phyloP scores from a whole-genome alignment of 1,284 basidiomycete species.

The Boletellus dicymbophilus region DNA sequence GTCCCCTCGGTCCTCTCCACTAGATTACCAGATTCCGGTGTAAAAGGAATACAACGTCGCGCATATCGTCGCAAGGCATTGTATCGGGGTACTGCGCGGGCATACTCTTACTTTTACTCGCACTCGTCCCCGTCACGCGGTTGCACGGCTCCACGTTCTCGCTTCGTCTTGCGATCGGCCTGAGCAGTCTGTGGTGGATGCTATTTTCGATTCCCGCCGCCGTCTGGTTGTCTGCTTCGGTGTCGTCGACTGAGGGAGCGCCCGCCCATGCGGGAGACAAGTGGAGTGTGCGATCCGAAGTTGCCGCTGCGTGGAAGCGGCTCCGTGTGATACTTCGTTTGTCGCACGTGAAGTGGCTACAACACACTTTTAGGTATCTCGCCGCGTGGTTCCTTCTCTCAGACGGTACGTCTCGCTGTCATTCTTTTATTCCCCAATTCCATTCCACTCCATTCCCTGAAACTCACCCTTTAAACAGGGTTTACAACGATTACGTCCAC shows the following conservation, averaged over 20 bases:
- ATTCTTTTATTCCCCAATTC: no score
- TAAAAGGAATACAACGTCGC: constrained; percentile 57
- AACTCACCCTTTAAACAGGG: constrained; percentile 42
- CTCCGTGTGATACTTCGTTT: constrained; percentile 70
- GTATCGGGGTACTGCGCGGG: constrained; percentile 83
- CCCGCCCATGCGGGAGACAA: constrained; percentile 16
- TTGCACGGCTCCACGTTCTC: constrained; percentile 72
- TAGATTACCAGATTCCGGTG: constrained; percentile 4
- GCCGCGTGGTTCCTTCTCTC: constrained; percentile 91
- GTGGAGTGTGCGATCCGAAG: constrained; percentile 53
- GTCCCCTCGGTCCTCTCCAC: no score
- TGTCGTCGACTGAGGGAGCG: not conserved
- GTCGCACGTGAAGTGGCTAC: constrained; percentile 69
- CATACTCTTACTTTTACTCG: constrained; percentile 67
- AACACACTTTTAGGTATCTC: constrained; percentile 85
- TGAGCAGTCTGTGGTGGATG: constrained; percentile 87
- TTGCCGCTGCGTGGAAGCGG: constrained; percentile 65
- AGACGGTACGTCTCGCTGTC: constrained; percentile 60
- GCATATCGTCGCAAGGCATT: constrained; percentile 81
- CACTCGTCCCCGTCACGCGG: constrained; percentile 71
- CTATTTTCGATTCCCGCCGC: constrained; percentile 76
- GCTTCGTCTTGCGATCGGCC: constrained; percentile 75
- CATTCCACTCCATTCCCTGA: not conserved
- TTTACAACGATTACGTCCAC: constrained; percentile 86
- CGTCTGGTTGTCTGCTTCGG: constrained; percentile 63